Evolutionary conservation across 495 filamentous ascomycete genomes (phyloP).

Genomic region (Margaritispora aquatica): DNA sequence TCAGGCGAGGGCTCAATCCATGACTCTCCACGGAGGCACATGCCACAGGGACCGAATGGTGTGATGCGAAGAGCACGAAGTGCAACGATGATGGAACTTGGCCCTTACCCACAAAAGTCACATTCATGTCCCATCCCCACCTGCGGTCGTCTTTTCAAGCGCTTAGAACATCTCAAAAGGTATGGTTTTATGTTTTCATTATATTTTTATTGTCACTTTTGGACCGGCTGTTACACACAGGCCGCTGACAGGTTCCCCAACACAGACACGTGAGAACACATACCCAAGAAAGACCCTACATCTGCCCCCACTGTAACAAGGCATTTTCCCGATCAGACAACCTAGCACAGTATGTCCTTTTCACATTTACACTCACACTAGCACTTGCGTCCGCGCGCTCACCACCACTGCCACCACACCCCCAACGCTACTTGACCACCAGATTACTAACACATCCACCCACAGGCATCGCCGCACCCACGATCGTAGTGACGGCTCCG

Average conservation of each 20-base stretch:
- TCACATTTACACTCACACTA: too few species aligned
- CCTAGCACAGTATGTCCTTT: conserved; percentile 79
- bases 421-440: conserved; percentile 6
- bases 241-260: conserved; percentile 45
- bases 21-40: conserved; percentile 48
- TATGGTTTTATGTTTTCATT: conserved; percentile 56
- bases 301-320: conserved; percentile 95
- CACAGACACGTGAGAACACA: conserved; percentile 97
- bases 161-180: conserved; percentile 98
- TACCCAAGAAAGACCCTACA: conserved; percentile 97
- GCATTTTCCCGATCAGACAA: conserved; percentile 98
- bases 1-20: conserved; percentile 46
- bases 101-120: conserved; percentile 93
- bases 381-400: too few species aligned
- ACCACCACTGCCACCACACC: too few species aligned
- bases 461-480: conserved; percentile 90
- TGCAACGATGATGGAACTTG: conserved; percentile 93
- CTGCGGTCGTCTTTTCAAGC: conserved; percentile 96
- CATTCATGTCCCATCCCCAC: conserved; percentile 99
- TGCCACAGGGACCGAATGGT: conserved; percentile 57
- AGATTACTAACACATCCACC: conserved; percentile 28
- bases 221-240: conserved; percentile 37
- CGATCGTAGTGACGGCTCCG: conserved; percentile 66
- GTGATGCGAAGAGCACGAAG: conserved; percentile 87
- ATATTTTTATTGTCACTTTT: conserved; percentile 16